Evolutionary conservation across 2,329 filamentous ascomycete genomes (phyloP), one percentile per base, ranked within the genome.

Genomic region (Capronia americana): DNA sequence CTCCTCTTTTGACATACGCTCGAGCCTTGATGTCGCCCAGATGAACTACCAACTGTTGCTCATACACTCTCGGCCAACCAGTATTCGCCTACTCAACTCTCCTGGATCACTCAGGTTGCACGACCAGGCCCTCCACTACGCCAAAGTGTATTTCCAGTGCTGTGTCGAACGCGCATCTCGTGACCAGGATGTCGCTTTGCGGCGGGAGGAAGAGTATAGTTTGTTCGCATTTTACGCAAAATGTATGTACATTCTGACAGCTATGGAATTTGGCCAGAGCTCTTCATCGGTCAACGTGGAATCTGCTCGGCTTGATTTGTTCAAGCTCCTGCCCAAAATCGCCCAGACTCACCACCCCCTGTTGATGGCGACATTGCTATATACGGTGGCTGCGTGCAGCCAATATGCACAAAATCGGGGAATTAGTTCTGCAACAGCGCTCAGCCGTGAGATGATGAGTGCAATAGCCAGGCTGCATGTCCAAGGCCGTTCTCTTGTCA

Each of bases 131-230:
- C n/a, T 61, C 14, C 48, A 55, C 11, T 23, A 28, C 34, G 30
- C 24, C 20, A 61, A 54, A 34, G 26, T 60, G 57, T 32, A 50
- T 48, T 30, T 60, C 44, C 57, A 50, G 20, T n/a, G 17, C 8
- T 48, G 38, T 34, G 57, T 24, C 20, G 57, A 60, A 41, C 2
- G 17, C 24, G n/a, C n/a, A 34, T 4, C 5, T 51, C 14, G 10
- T 11, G 26, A 51, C 17, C 23, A n/a, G 26, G 17, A 30, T 17
- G 4, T 32, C 41, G 44, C 10, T 17, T 50, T 6, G 4, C 1
- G 3, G 4, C 17, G 8, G 11, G 57, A 32, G 26, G 26, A 3
- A 30, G 7, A 20, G 12, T 1, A 6, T 30, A 2, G 1, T 50
- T 1, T n/a, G 12, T 4, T 4, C 30, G 26, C 4, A n/a, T 50